phyloP scores from a whole-genome alignment of 129 eudicot species.

The Tanacetum coccineum region DNA sequence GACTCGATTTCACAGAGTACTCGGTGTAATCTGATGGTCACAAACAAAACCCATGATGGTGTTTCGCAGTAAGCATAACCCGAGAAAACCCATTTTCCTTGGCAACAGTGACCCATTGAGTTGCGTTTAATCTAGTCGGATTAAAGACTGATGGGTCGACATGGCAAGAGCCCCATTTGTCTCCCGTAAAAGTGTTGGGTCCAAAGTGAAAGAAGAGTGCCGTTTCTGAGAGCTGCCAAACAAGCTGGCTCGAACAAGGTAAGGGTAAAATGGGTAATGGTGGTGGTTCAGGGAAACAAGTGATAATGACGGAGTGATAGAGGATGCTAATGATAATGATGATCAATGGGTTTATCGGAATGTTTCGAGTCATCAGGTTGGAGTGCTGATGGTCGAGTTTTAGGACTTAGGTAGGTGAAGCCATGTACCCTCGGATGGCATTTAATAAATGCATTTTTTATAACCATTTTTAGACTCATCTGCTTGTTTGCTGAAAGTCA shows the following conservation, averaged over 20 bases:
- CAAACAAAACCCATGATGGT: slow-evolving; percentile 91
- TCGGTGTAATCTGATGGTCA: slow-evolving; percentile 68
- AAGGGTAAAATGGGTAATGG: slow-evolving; percentile 84
- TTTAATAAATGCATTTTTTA: too few species aligned
- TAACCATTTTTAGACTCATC: too few species aligned
- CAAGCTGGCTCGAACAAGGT: slow-evolving; percentile 64
- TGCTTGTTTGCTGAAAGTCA: too few species aligned
- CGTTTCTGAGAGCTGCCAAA: slow-evolving; percentile 81
- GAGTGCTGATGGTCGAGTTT: too few species aligned
- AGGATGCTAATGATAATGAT: too few species aligned
- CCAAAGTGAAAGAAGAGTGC: slow-evolving; percentile 92
- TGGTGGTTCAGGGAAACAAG: too few species aligned
- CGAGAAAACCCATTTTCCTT: slow-evolving; percentile 64
- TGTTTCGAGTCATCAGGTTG: too few species aligned
- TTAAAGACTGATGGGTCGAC: slow-evolving; percentile 64
- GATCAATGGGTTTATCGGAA: too few species aligned
- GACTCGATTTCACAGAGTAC: slow-evolving; percentile 62
- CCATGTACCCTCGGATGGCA: too few species aligned
- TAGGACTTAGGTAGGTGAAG: too few species aligned
- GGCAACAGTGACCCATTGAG: slow-evolving; percentile 81
- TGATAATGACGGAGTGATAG: too few species aligned
- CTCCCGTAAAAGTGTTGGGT: slow-evolving; percentile 84
- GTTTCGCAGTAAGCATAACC: slow-evolving; percentile 79
- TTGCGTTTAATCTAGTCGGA: slow-evolving; percentile 49
- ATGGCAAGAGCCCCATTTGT: slow-evolving; percentile 86